phyloP scores from a whole-genome alignment of 129 eudicot genomes.

The Scalesia atractyloides region DNA sequence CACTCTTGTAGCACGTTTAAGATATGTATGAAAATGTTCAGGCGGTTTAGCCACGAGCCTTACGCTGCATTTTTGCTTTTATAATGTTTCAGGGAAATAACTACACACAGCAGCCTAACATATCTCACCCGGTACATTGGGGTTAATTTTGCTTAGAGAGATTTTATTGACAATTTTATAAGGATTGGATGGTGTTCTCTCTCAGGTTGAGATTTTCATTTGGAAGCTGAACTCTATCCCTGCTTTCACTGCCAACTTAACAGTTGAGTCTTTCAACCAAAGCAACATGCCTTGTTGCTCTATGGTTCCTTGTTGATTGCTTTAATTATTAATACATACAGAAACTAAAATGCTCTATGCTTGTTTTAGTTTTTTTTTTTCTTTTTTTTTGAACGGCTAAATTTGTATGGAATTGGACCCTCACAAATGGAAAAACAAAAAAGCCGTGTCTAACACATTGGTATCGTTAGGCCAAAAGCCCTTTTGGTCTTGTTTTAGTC shows the following conservation, averaged over 20 bases:
- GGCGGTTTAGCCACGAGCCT: constrained; percentile 12
- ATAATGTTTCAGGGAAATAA: constrained; percentile 60
- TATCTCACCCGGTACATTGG: constrained; percentile 92
- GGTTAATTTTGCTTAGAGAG: constrained; percentile 1
- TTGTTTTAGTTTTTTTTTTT: too few relatives aligned
- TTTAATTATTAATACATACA: too few relatives aligned
- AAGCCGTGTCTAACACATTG: too few relatives aligned
- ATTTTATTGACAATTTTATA: not conserved
- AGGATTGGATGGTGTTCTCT: constrained; percentile 10
- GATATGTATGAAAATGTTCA: not conserved
- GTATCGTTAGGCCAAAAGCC: too few relatives aligned
- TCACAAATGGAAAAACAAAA: too few relatives aligned
- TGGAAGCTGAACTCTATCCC: constrained; percentile 85
- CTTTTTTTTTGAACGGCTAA: too few relatives aligned
- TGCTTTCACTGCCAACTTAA: constrained; percentile 93
- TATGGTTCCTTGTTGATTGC: not conserved
- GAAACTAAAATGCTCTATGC: too few relatives aligned
- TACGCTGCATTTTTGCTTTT: not conserved
- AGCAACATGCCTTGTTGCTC: constrained; percentile 18
- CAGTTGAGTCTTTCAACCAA: constrained; percentile 91
- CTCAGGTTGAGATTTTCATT: constrained; percentile 79
- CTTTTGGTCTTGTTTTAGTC: too few relatives aligned
- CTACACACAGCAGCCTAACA: constrained; percentile 74
- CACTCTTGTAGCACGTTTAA: not conserved
- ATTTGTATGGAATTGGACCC: too few relatives aligned